These are phyloP conservation scores for Silene uniflora DNA, from an alignment of 148 eudicot species.

Conservation along the genomic window DNA sequence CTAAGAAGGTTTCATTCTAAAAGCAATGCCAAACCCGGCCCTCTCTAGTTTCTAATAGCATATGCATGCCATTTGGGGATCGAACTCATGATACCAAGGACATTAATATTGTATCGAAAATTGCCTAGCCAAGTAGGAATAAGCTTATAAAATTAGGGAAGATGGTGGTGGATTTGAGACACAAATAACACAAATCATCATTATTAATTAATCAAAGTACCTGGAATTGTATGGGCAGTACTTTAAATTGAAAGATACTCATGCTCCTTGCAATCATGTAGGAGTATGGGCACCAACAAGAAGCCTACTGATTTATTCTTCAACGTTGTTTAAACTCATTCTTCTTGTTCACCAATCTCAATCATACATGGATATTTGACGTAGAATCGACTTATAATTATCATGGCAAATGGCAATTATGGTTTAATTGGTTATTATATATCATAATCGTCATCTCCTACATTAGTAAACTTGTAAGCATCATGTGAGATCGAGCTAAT, in stretches of 20 bases:
- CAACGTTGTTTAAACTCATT: background rate
- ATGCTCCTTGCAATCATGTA: slow-evolving; percentile 7
- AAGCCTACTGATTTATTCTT: background rate
- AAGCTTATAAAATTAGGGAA: background rate
- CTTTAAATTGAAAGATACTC: background rate
- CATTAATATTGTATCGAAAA: background rate
- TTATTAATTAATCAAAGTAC: background rate
- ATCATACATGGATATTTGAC: background rate
- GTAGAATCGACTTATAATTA: background rate
- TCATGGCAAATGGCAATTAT: no score
- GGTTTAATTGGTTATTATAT: no score
- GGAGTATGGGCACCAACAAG: slow-evolving; percentile 7
- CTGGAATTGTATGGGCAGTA: slow-evolving; percentile 13
- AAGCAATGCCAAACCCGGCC: no score
- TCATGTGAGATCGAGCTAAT: background rate
- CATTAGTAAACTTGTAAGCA: background rate
- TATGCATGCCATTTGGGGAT: background rate
- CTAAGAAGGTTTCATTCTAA: no score
- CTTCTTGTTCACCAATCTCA: slow-evolving; percentile 13
- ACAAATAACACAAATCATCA: no score
- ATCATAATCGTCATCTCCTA: background rate
- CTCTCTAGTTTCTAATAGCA: no score
- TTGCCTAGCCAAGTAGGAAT: background rate
- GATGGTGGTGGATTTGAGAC: background rate
- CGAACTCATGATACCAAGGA: no score